Conservation (phyloP, 345 rosid species). For the Eucalyptus sp. region DNA sequence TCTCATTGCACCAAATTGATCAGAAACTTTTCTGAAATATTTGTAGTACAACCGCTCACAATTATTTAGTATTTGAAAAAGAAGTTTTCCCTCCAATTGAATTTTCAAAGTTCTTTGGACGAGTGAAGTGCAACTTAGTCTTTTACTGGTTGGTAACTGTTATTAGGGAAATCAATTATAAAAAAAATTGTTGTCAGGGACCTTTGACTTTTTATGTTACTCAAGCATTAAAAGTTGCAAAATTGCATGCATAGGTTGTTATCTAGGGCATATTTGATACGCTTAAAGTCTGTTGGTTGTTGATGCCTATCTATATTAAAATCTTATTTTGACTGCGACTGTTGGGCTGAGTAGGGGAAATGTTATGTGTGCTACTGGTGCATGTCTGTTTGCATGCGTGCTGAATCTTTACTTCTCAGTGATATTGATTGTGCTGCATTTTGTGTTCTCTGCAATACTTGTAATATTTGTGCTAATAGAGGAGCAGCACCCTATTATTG, state of each 20-base stretch:
- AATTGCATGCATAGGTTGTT: background rate
- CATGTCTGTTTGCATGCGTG: background rate
- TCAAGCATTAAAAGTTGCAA: background rate
- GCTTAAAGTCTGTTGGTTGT: background rate
- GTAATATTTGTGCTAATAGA: background rate
- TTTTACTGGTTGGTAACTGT: background rate
- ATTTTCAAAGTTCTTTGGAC: background rate
- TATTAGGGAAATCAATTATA: background rate
- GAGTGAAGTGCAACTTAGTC: background rate
- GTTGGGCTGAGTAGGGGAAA: background rate
- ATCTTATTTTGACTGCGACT: background rate
- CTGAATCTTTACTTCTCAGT: background rate
- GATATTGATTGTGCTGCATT: background rate
- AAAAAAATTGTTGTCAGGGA: background rate
- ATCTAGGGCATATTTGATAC: background rate
- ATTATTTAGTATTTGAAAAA: background rate
- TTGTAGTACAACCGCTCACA: background rate
- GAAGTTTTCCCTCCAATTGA: background rate
- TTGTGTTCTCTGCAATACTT: background rate
- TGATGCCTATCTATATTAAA: background rate
- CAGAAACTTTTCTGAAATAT: background rate
- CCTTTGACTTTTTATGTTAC: background rate
- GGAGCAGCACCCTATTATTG: background rate
- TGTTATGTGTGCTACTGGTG: background rate
- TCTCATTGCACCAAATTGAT: background rate